These are phyloP conservation scores for Seminavis robusta DNA, from an alignment of 108 stramenopile species.

Conservation along the genomic window DNA sequence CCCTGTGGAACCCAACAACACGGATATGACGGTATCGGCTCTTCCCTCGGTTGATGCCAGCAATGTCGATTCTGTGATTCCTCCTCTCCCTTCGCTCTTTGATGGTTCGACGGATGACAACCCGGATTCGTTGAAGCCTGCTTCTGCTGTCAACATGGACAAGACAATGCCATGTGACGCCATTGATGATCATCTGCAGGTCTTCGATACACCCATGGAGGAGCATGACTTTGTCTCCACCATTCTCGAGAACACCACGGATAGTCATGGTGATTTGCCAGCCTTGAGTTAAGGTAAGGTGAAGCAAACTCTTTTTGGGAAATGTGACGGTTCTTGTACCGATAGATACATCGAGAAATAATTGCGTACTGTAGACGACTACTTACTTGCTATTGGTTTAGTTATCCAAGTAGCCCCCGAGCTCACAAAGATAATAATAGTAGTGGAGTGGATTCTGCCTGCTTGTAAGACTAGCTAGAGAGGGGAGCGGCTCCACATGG, in stretches of 20 bases:
- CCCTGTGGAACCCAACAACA: background rate
- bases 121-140: constrained; percentile 5
- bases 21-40: background rate
- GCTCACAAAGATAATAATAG: no score
- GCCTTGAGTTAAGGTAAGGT: constrained; percentile 3
- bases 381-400: no score
- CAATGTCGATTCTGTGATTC: constrained; percentile 27
- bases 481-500: no score
- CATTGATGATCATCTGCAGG: constrained; percentile 44
- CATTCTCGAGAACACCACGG: constrained; percentile 54
- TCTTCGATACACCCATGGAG: constrained; percentile 57
- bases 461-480: no score
- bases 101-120: constrained; percentile 10
- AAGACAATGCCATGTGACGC: constrained; percentile 5
- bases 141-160: constrained; percentile 5
- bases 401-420: no score
- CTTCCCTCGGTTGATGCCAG: constrained; percentile 24
- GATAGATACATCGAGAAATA: no score
- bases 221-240: constrained; percentile 86
- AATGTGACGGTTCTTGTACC: no score
- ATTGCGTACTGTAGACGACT: no score
- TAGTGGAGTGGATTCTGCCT: no score
- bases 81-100: constrained; percentile 56
- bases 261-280: constrained; percentile 23
- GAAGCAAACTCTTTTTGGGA: no score